Evolutionary conservation across 2,329 filamentous ascomycete species (phyloP), one percentile per base, ranked within the genome.

Genomic region (Penicillium sp.): DNA sequence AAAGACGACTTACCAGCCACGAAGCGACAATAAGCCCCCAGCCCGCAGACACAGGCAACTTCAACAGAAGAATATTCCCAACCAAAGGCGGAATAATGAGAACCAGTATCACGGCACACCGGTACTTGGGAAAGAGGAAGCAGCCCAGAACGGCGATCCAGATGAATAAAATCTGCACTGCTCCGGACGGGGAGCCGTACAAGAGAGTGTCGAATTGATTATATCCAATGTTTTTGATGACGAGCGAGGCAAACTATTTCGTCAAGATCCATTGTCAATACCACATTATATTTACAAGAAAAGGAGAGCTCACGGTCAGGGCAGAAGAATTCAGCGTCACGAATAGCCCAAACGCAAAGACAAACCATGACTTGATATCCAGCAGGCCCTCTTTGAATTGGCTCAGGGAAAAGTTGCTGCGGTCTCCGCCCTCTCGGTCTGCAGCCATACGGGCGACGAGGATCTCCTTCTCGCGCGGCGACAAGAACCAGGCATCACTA

Each of bases 1-100:
- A 7, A 47, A 26, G 16, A 24, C n/a, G 46, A 60, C 63, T 59
- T 55, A 71, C 70, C 24, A 81, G 65, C 79, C 79, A 81, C 0
- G 77, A 73, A 0, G 76, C 71, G 2, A 75, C 73, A 20, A 81
- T 78, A 57, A 81, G 71, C 3, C 75, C 77, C 79, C 79, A 81
- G 40, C 73, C 71, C 0, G 71, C 66, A 5, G 64, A 63, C 1
- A 72, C 61, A 0, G 74, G 69, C 0, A 81, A 71, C 38, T 72
- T 68, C 33, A 79, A 62, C 3, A 81, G 67, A 3, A 81, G 67
- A 1, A 79, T 66, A 49, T 68, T 76, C 6, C 77, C 79, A 6
- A 77, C 65, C 0, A 81, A 59, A 0, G 78, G 77, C 0, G 75
- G 68, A 2, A 77, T 67, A 24, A 73, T 70, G 18, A 81, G 63